Evolutionary conservation across 768 basidiomycete genomes (phyloP), one percentile per base, ranked within the genome.

Genomic region (Boletus insuetus): DNA sequence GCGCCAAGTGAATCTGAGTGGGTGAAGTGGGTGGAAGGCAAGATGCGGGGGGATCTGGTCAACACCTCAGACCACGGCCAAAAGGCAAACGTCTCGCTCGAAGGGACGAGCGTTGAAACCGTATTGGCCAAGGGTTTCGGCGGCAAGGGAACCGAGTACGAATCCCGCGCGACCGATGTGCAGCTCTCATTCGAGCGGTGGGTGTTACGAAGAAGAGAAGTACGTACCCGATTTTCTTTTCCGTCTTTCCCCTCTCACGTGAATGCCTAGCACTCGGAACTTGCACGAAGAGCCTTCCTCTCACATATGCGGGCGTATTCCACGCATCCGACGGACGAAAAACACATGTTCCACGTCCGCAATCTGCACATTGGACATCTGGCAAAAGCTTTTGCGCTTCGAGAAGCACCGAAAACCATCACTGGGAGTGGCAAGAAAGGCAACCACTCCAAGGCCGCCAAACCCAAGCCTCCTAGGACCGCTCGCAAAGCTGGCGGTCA

Each of bases 301-400:
- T 97, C 96, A 0, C 94, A 96, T 70, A 85, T 98, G 77, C 83
- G 96, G 51, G 97, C 97, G 0, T 99, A 98, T 71, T 89, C 97
- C 31, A 99, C 97, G 1, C 97, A 99, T 73, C 95, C 97, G 0
- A 82, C 89, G 16, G 85, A 87, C 56, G 97, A 98, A 71, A 99
- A 98, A 66, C 86, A 93, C 60, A 91, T 98, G 49, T 99, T 99
- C 77, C 95, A 98, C 71, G 86, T 98, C 55, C 89, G 89, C 16
- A 84, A 96, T 67, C 79, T 98, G 10, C 97, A 99, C 67, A 81
- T 97, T 42, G 97, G 97, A 2, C 97, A 99, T 75, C 73, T 93
- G 44, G 93, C 94, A 16, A 95, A 96, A 71, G 84, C 93, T 1
- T 96, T 96, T 64, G 91, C 90, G 1, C 77, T 95, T 59, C 88